Conservation (phyloP, 2,329 filamentous ascomycete species). For the Colletotrichum orchidophilum region DNA sequence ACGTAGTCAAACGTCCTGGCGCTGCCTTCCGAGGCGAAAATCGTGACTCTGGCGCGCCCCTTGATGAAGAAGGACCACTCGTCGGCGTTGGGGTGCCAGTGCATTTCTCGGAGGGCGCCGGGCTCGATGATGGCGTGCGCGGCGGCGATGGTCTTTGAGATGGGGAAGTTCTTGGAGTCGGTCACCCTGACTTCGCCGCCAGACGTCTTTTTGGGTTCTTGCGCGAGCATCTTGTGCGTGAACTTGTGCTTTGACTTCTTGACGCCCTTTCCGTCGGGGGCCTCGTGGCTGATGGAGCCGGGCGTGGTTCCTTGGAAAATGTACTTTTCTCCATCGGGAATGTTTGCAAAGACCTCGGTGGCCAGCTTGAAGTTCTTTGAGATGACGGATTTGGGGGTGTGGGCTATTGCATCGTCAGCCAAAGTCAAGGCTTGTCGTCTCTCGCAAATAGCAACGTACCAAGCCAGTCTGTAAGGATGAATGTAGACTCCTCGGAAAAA, state of each 20-base stretch:
- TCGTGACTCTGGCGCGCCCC: conserved; percentile 76
- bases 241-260: conserved; percentile 76
- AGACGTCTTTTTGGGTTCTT: conserved; percentile 71
- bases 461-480: conserved; percentile 78
- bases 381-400: conserved; percentile 76
- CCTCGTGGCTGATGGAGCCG: conserved; percentile 71
- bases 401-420: conserved; percentile 52
- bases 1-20: conserved; percentile 81
- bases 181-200: conserved; percentile 79
- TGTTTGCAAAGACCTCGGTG: conserved; percentile 74
- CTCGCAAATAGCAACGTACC: conserved; percentile 49
- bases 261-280: conserved; percentile 67
- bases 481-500: conserved; percentile 72
- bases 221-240: conserved; percentile 76
- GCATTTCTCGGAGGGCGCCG: conserved; percentile 79
- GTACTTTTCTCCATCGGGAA: conserved; percentile 76
- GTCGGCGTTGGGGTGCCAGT: conserved; percentile 83
- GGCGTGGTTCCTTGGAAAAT: conserved; percentile 78
- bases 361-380: conserved; percentile 80
- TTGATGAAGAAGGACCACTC: conserved; percentile 84
- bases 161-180: conserved; percentile 78
- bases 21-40: conserved; percentile 75
- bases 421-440: too few relatives aligned
- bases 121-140: conserved; percentile 77
- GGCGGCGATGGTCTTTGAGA: conserved; percentile 77